Base-by-base conservation (phyloP, 1,139 yeast species). In the Eremothecium sinecaudum region DNA sequence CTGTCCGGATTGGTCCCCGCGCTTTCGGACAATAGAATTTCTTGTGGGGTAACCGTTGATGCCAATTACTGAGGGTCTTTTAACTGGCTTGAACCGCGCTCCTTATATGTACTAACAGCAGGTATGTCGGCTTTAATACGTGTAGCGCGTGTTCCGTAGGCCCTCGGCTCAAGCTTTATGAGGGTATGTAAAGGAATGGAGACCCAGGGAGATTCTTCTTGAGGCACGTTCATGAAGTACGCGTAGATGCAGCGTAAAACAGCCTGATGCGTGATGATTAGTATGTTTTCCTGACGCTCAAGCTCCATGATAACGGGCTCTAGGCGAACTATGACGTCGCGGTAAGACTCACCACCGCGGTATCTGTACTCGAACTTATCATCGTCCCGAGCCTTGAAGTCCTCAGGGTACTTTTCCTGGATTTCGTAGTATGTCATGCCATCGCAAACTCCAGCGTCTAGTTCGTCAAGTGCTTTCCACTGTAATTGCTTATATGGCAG, bases 171-270 rank as follows among this genome's bases (percentile, higher is more conserved):
- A 45, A 90, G 67, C 53, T 84, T 81, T 50, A 90, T 90, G 56
- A 90, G 66, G 0, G 98, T 90, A 56, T 90, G 99, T 51, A 90
- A 66, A 6, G 99, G 99, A 37, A 90, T 93, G 32, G 93, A 84
- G 95, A 90, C 87, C 97, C 98, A 90, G 4, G 99, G 99, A 40
- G 87, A 75, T 56, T 86, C 92, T 51, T 90, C 96, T 58, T 87
- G 97, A 4, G 96, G 95, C 13, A 90, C 94, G 56, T 90, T 90
- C 97, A 90, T 92, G 56, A 87, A 90, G 58, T 92, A 90, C 4
- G 98, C 97, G 59, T 90, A 90, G 37, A 90, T 79, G 58, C 99
- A 90, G 51, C 99, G 73, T 48, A 90, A 67, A 15, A 90, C 97
- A 0, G 98, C 98, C 62, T 90, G 99, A 57, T 90, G 99, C 11